Percentiles rank a stretch among this genome's conserved stretches.
Evolutionary conservation across 768 basidiomycete genomes (phyloP).

Genomic region (Mycena amicta): DNA sequence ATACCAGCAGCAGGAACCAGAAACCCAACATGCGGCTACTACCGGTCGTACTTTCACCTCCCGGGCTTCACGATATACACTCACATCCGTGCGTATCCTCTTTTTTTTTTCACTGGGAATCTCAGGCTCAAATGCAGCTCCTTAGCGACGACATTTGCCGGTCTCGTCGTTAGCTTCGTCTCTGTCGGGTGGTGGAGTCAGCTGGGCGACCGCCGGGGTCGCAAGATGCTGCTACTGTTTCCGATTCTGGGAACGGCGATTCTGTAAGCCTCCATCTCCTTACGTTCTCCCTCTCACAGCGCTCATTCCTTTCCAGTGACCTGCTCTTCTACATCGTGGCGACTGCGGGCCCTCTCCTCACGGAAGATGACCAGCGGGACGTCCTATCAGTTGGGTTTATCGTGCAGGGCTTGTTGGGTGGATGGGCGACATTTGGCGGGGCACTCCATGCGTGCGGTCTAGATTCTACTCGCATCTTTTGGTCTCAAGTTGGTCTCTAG

Average conservation of each 20-base stretch:
- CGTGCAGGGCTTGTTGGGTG: conserved; percentile 15
- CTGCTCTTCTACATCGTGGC: conserved; percentile 12
- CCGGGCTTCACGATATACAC: conserved; percentile 8
- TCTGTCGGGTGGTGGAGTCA: conserved; percentile 16
- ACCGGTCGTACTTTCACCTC: conserved; percentile 3
- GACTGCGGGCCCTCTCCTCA: neutral
- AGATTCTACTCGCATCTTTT: neutral
- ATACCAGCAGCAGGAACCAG: neutral
- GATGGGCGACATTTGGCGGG: conserved; percentile 8
- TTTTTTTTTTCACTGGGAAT: neutral
- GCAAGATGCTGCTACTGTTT: conserved; percentile 1
- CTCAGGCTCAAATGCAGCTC: neutral
- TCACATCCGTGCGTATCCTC: conserved; percentile 3
- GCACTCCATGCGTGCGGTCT: conserved; percentile 11
- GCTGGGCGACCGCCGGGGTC: conserved; percentile 3
- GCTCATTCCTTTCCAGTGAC: neutral
- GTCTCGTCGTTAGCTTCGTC: conserved; percentile 16
- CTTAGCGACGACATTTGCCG: conserved; percentile 8
- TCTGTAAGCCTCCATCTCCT: neutral
- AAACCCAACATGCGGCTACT: conserved; percentile 4
- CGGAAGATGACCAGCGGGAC: conserved; percentile 1
- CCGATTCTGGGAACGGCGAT: conserved; percentile 4
- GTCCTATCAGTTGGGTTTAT: conserved; percentile 10
- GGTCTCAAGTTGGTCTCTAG: neutral
- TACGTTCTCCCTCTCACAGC: neutral